These are phyloP conservation scores for Penicillium silybi DNA, from an alignment of 495 filamentous ascomycete genomes.

Conservation along the genomic window DNA sequence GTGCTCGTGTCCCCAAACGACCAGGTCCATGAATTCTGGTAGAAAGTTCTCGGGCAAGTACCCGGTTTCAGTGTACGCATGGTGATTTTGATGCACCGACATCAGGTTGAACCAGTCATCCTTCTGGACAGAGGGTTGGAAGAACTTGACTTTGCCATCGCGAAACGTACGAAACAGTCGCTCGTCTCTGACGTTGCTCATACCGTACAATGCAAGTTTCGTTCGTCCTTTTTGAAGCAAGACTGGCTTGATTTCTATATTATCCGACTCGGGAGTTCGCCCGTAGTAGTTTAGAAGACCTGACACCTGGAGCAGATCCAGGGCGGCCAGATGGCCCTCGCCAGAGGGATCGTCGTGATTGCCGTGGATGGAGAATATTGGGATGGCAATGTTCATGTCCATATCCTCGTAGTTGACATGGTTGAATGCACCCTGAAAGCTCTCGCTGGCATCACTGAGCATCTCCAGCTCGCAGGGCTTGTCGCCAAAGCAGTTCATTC, in stretches of 20 bases:
- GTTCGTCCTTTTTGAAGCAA: constrained; percentile 90
- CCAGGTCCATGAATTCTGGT: constrained; percentile 84
- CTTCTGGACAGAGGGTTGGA: constrained; percentile 75
- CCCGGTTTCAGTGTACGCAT: constrained; percentile 81
- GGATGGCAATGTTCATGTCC: constrained; percentile 96
- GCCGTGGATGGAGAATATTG: constrained; percentile 96
- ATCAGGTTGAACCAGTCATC: constrained; percentile 96
- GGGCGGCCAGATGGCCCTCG: constrained; percentile 81
- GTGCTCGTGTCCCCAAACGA: constrained; percentile 97
- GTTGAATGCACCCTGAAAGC: constrained; percentile 78
- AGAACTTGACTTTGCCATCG: constrained; percentile 92
- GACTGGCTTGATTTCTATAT: constrained; percentile 85
- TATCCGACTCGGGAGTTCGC: constrained; percentile 83
- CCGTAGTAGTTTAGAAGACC: constrained; percentile 96
- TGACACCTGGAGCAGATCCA: constrained; percentile 87
- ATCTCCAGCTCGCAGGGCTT: constrained; percentile 95
- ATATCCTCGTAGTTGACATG: constrained; percentile 98
- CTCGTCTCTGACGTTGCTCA: constrained; percentile 97
- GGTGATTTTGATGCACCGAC: constrained; percentile 94
- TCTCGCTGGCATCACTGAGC: constrained; percentile 85
- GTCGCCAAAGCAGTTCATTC: constrained; percentile 90
- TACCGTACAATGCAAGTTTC: constrained; percentile 90
- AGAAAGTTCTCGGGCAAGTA: constrained; percentile 95
- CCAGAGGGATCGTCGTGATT: constrained; percentile 98
- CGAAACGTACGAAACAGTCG: constrained; percentile 89